Conservation (phyloP, 257 asterid genomes). For the Phtheirospermum japonicum region DNA sequence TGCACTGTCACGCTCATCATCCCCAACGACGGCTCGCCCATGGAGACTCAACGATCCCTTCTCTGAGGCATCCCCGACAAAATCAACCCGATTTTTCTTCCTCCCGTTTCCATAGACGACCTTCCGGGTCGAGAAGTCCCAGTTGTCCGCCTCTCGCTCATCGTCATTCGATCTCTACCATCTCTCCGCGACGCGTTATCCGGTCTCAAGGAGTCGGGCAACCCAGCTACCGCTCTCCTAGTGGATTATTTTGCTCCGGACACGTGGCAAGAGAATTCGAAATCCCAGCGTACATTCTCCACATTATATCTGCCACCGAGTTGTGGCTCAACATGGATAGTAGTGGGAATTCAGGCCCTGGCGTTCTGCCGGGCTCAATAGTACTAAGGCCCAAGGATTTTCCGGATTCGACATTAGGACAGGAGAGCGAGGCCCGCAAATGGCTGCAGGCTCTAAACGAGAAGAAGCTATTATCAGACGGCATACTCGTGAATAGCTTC, state of each 20-base stretch:
- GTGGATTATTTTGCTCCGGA: conserved; percentile 32
- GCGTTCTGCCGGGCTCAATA: too few species aligned
- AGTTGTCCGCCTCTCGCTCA: too few species aligned
- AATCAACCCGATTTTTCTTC: conserved; percentile 22
- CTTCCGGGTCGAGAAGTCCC: too few species aligned
- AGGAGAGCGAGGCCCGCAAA: conserved; percentile 16
- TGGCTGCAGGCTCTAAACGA: not conserved
- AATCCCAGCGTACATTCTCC: conserved; percentile 27
- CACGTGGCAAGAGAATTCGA: conserved; percentile 28
- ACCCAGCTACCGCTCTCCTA: conserved; percentile 24
- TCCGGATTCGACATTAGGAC: conserved; percentile 16
- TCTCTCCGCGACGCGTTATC: conserved; percentile 9
- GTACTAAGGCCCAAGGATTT: conserved; percentile 25
- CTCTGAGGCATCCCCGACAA: conserved; percentile 16
- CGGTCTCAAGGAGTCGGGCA: too few species aligned
- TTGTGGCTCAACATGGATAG: conserved; percentile 15
- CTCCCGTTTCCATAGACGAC: conserved; percentile 14
- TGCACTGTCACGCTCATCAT: conserved; percentile 27
- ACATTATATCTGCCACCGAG: conserved; percentile 17
- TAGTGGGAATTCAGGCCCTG: too few species aligned
- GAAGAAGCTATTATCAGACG: conserved; percentile 21
- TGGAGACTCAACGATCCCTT: conserved; percentile 9
- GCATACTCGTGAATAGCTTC: conserved; percentile 34
- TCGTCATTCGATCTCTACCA: conserved; percentile 7
- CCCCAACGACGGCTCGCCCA: conserved; percentile 25